Percentiles rank a stretch among this genome's conserved stretches.
phyloP scores from a whole-genome alignment of 805 yeast species.

The Candida sithepensis region DNA sequence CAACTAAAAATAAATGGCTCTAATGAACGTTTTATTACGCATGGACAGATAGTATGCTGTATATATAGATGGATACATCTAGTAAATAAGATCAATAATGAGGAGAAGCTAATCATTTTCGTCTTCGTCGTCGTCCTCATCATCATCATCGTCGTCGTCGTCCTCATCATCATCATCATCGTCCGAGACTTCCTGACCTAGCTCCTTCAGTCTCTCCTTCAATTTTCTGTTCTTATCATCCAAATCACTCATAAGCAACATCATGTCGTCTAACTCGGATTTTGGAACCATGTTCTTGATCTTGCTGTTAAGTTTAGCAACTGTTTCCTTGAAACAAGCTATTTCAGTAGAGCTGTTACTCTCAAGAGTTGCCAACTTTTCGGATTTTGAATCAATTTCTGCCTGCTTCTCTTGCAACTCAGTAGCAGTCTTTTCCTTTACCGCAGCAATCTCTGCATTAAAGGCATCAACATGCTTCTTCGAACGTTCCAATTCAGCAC shows the following conservation, averaged over 20 bases:
- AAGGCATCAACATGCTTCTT: background rate
- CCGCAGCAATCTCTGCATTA: background rate
- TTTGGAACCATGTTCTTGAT: constrained; percentile 37
- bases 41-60: too few relatives aligned
- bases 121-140: constrained; percentile 27
- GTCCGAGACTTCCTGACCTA: constrained; percentile 63
- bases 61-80: too few relatives aligned
- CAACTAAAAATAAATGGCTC: too few relatives aligned
- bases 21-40: too few relatives aligned
- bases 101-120: background rate
- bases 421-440: background rate
- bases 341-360: background rate
- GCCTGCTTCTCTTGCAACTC: background rate
- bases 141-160: constrained; percentile 52
- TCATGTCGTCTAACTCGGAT: constrained; percentile 65
- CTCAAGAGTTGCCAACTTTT: background rate
- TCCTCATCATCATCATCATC: constrained; percentile 70
- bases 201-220: constrained; percentile 44
- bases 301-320: constrained; percentile 1
- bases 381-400: background rate
- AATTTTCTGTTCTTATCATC: constrained; percentile 65
- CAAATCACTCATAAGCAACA: constrained; percentile 71
- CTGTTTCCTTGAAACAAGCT: constrained; percentile 6
- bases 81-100: too few relatives aligned
- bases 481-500: background rate